Conservation (phyloP, 257 asterid genomes). For the Penstemon davidsonii region DNA sequence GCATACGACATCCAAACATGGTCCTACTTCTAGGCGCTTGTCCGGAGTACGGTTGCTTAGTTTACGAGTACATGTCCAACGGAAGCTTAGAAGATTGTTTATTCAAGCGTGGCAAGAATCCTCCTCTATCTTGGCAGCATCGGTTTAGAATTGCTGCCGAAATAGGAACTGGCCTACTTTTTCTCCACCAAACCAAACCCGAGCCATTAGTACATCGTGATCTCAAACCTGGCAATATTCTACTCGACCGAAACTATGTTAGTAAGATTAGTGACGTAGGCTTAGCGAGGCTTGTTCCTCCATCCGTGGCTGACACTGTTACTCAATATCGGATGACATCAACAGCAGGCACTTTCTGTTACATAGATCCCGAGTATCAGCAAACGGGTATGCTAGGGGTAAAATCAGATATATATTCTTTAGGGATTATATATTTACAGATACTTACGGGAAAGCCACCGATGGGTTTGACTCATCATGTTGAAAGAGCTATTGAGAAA, state of each 20-base stretch:
- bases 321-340: conserved; percentile 93
- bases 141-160: conserved; percentile 85
- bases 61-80: conserved; percentile 79
- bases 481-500: conserved; percentile 68
- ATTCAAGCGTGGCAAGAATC: conserved; percentile 60
- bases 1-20: conserved; percentile 96
- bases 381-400: conserved; percentile 97
- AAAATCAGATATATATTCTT: conserved; percentile 84
- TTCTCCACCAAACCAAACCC: conserved; percentile 92
- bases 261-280: conserved; percentile 93
- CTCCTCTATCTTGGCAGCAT: conserved; percentile 79
- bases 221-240: conserved; percentile 81
- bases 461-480: conserved; percentile 84
- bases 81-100: conserved; percentile 94
- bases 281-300: conserved; percentile 91
- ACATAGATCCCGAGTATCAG: conserved; percentile 96
- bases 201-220: conserved; percentile 95
- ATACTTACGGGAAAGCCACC: conserved; percentile 74
- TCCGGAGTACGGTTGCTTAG: conserved; percentile 94
- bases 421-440: conserved; percentile 83
- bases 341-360: conserved; percentile 94
- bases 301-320: conserved; percentile 73
- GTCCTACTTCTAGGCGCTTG: conserved; percentile 96
- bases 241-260: conserved; percentile 79
- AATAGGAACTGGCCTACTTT: conserved; percentile 78